Evolutionary conservation across 148 eudicot genomes (phyloP).

Genomic region (Cornus kousa): DNA sequence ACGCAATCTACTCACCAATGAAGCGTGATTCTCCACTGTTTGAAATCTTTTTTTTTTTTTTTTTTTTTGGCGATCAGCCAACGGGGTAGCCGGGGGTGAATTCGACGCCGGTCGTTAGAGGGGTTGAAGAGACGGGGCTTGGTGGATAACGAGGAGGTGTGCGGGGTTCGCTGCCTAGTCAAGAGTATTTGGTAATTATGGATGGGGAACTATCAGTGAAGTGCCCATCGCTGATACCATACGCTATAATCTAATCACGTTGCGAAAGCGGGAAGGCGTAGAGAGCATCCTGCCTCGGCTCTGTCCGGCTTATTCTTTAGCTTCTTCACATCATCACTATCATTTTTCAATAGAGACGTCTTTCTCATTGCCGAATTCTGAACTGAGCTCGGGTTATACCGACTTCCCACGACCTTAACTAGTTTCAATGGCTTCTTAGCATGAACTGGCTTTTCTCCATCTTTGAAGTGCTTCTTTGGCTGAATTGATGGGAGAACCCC

Average conservation of each 20-base stretch:
- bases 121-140: too few species aligned
- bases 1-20: conserved; percentile 41
- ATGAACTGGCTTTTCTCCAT: conserved; percentile 51
- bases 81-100: too few species aligned
- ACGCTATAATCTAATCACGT: neutral
- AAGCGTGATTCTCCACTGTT: conserved; percentile 58
- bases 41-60: too few species aligned
- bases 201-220: conserved; percentile 43
- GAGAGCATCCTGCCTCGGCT: too few species aligned
- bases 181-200: conserved; percentile 14
- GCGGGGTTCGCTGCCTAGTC: too few species aligned
- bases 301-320: too few species aligned
- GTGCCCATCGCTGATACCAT: conserved; percentile 55
- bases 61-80: too few species aligned
- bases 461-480: conserved; percentile 83
- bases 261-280: too few species aligned
- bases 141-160: too few species aligned
- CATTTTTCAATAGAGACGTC: conserved; percentile 74
- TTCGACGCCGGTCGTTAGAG: too few species aligned
- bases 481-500: neutral
- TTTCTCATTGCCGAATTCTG: conserved; percentile 59
- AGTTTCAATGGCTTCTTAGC: conserved; percentile 59
- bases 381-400: conserved; percentile 53
- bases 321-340: conserved; percentile 47
- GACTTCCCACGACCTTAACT: conserved; percentile 76